These are phyloP conservation scores for Pseudohalonectria lignicola DNA, from an alignment of 2,329 filamentous ascomycete species.

Conservation along the genomic window DNA sequence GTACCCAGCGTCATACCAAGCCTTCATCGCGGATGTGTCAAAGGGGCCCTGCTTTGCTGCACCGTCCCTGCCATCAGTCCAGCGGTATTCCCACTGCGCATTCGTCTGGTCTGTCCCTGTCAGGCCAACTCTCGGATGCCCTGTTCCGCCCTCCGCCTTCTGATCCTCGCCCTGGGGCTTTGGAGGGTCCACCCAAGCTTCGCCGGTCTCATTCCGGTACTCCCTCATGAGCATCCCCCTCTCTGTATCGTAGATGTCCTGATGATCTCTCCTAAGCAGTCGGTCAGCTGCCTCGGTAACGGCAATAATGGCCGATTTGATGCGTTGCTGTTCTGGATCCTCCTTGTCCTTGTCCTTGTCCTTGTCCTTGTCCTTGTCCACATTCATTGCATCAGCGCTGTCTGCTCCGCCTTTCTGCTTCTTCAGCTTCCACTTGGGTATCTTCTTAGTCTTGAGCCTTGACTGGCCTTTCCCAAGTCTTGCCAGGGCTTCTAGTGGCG, in stretches of 20 bases:
- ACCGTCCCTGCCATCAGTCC: slow-evolving; percentile 78
- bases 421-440: slow-evolving; percentile 60
- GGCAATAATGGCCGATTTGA: slow-evolving; percentile 64
- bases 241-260: slow-evolving; percentile 86
- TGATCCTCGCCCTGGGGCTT: slow-evolving; percentile 4
- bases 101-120: too few relatives aligned
- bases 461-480: slow-evolving; percentile 60
- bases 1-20: slow-evolving; percentile 86
- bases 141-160: slow-evolving; percentile 2
- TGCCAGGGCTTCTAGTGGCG: slow-evolving; percentile 76
- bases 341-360: slow-evolving; percentile 55
- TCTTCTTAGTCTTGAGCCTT: slow-evolving; percentile 44
- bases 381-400: slow-evolving; percentile 53
- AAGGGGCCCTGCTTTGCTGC: slow-evolving; percentile 77
- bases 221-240: slow-evolving; percentile 74
- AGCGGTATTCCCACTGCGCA: slow-evolving; percentile 79
- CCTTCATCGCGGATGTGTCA: slow-evolving; percentile 73
- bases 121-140: neutral
- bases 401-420: slow-evolving; percentile 40
- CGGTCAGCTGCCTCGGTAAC: slow-evolving; percentile 88
- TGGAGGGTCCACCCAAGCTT: slow-evolving; percentile 57
- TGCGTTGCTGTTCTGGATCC: slow-evolving; percentile 56
- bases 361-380: slow-evolving; percentile 70
- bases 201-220: slow-evolving; percentile 75
- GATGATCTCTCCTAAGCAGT: slow-evolving; percentile 69